Conservation (phyloP, 441 rosid species). For the Populus hybrid region DNA sequence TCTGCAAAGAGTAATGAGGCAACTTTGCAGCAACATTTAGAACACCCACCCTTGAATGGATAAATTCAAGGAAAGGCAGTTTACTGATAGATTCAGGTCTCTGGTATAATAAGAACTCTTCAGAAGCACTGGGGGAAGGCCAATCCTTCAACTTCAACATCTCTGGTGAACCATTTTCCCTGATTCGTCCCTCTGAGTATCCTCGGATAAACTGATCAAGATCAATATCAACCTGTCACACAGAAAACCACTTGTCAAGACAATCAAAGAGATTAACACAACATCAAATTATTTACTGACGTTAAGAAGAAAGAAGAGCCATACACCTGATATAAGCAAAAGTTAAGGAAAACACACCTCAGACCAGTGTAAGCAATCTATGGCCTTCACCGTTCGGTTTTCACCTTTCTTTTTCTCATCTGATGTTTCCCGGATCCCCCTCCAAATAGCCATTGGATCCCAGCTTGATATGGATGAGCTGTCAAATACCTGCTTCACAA, state of each 20-base stretch:
- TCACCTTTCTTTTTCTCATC: slow-evolving; percentile 70
- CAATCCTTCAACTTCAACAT: slow-evolving; percentile 88
- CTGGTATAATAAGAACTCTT: slow-evolving; percentile 83
- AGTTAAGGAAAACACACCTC: slow-evolving; percentile 50
- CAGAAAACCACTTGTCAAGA: slow-evolving; percentile 14
- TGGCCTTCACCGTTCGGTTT: slow-evolving; percentile 62
- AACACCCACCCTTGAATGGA: slow-evolving; percentile 90
- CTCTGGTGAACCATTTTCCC: slow-evolving; percentile 48
- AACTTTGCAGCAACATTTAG: slow-evolving; percentile 93
- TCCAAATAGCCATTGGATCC: slow-evolving; percentile 78
- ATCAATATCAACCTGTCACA: slow-evolving; percentile 70
- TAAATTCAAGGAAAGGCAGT: slow-evolving; percentile 89
- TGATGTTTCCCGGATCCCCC: slow-evolving; percentile 65
- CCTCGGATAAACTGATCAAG: slow-evolving; percentile 69
- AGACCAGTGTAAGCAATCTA: slow-evolving; percentile 67
- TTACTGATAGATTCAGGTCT: slow-evolving; percentile 83
- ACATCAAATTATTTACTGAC: background rate
- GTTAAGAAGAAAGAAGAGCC: slow-evolving; percentile 19
- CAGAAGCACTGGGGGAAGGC: slow-evolving; percentile 92
- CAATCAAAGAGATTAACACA: slow-evolving; percentile 13
- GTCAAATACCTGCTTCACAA: slow-evolving; percentile 66
- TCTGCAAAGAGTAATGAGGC: slow-evolving; percentile 95
- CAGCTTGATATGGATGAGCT: slow-evolving; percentile 58
- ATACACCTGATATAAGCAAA: slow-evolving; percentile 15
- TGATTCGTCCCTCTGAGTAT: slow-evolving; percentile 55